Evolutionary conservation across 2,329 filamentous ascomycete genomes (phyloP).

Genomic region (Colletotrichum lentis): DNA sequence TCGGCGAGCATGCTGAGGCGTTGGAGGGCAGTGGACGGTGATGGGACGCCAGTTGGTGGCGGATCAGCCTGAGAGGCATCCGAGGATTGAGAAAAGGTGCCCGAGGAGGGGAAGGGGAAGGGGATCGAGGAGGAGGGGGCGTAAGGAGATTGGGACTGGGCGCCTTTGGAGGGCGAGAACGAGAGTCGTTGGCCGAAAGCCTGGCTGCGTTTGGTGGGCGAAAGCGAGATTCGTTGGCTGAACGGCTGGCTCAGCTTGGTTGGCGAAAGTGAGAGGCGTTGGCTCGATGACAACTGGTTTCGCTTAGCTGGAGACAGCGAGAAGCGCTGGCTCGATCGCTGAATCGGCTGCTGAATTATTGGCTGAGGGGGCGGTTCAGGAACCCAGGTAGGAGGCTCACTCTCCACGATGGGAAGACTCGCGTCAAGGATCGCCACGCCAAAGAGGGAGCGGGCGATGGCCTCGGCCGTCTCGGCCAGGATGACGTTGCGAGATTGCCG

Average conservation of each 20-base stretch:
- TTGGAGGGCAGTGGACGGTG: constrained; percentile 28
- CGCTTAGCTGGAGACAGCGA: constrained; percentile 21
- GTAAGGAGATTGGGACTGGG: constrained; percentile 2
- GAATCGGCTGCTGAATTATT: constrained; percentile 4
- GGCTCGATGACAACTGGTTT: constrained; percentile 14
- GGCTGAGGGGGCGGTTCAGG: constrained; percentile 17
- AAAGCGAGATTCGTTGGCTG: constrained; percentile 18
- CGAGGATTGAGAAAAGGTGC: constrained; percentile 14
- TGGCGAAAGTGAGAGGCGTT: constrained; percentile 25
- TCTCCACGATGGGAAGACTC: constrained; percentile 18
- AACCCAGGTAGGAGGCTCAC: constrained; percentile 26
- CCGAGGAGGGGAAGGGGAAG: constrained; percentile 16
- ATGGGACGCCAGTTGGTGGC: not conserved
- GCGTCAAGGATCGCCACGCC: constrained; percentile 34
- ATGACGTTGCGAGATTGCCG: constrained; percentile 31
- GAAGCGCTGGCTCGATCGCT: constrained; percentile 24
- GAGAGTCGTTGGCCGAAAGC: constrained; percentile 14
- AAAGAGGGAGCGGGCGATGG: constrained; percentile 32
- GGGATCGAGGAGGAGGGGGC: constrained; percentile 12
- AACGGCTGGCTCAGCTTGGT: constrained; percentile 23
- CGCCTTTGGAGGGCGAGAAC: constrained; percentile 23
- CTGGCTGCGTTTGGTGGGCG: constrained; percentile 22
- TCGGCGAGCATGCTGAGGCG: constrained; percentile 37
- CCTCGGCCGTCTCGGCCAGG: constrained; percentile 36
- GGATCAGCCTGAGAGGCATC: not conserved